Evolutionary conservation across 2,329 filamentous ascomycete genomes (phyloP).

Genomic region (Xylaria sp.): DNA sequence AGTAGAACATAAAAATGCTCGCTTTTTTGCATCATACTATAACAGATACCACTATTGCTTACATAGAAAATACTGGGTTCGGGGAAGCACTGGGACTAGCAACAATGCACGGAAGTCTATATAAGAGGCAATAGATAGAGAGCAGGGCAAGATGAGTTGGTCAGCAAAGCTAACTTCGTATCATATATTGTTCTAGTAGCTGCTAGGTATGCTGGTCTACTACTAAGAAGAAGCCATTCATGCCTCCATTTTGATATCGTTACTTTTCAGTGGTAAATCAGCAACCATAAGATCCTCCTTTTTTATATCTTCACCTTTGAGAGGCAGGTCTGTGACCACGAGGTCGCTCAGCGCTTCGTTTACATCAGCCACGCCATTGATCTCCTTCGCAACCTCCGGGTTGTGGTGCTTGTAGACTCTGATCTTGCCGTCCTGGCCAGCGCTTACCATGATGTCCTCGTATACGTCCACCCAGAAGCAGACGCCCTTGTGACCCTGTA

Average conservation of each 20-base stretch:
- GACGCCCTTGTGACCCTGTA: constrained; percentile 63
- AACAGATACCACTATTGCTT: neutral
- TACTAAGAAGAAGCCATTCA: neutral
- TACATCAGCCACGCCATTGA: constrained; percentile 29
- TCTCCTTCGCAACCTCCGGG: constrained; percentile 16
- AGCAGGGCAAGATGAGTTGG: neutral
- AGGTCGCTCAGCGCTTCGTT: constrained; percentile 44
- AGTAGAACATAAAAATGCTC: neutral
- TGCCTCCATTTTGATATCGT: constrained; percentile 54
- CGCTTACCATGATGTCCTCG: constrained; percentile 66
- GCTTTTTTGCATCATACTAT: neutral
- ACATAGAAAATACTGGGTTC: neutral
- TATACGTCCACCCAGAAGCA: constrained; percentile 74
- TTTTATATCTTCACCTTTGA: constrained; percentile 55
- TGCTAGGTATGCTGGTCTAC: neutral
- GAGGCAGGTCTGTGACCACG: constrained; percentile 63
- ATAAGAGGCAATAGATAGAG: neutral
- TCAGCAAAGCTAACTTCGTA: neutral
- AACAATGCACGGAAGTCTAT: neutral
- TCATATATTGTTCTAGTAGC: neutral
- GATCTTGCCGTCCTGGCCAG: constrained; percentile 65
- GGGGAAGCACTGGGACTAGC: neutral
- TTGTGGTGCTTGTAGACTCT: constrained; percentile 58
- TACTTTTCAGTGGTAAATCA: constrained; percentile 57
- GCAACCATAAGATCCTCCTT: constrained; percentile 61